phyloP scores from a whole-genome alignment of 179 eudicot genomes.

The Heliamphora pulchella region DNA sequence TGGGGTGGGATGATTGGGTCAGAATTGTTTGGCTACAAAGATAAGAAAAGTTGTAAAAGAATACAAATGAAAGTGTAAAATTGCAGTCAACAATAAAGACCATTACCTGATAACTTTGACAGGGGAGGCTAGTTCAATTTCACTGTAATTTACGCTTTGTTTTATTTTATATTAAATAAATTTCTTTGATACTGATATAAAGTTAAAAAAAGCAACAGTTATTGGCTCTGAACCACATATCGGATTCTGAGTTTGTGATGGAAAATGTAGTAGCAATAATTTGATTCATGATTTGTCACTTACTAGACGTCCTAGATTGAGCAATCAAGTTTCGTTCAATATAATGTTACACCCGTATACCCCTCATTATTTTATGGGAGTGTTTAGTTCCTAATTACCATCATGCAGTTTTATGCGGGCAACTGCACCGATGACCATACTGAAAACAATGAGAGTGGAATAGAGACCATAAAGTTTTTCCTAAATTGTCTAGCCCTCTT shows the following conservation, averaged over 20 bases:
- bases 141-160: too few relatives aligned
- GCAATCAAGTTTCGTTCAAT: neutral
- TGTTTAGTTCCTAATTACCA: conserved; percentile 11
- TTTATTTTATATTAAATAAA: too few relatives aligned
- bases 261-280: neutral
- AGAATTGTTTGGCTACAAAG: too few relatives aligned
- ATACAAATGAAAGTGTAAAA: too few relatives aligned
- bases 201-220: too few relatives aligned
- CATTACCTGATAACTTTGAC: too few relatives aligned
- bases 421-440: conserved; percentile 29
- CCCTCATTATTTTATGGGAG: neutral
- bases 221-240: neutral
- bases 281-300: neutral
- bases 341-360: neutral
- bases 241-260: neutral
- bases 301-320: conserved; percentile 1
- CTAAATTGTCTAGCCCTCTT: conserved; percentile 65
- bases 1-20: too few relatives aligned
- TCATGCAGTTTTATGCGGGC: conserved; percentile 58
- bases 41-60: too few relatives aligned
- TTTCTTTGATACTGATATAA: neutral
- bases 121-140: too few relatives aligned
- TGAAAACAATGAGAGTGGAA: conserved; percentile 42
- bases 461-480: conserved; percentile 60
- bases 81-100: too few relatives aligned